Evolutionary conservation across 1,284 basidiomycete genomes (phyloP), one percentile per base, ranked within the genome.

Genomic region (Ceratobasidium sp.): DNA sequence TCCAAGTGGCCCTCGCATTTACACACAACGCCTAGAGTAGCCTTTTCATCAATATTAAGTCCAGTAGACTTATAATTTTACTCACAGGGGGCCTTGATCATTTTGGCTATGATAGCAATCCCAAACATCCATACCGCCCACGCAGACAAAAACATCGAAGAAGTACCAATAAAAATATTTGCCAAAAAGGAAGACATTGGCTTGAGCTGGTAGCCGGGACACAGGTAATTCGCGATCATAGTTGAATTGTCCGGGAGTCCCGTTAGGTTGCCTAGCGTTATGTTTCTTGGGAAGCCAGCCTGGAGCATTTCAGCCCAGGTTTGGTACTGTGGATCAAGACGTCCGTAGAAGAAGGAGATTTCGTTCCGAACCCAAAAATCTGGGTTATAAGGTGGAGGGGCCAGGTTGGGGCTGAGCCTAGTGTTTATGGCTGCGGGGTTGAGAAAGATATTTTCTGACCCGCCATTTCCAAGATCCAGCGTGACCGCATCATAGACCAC

Each of bases 151-250:
- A 57, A 58, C 66, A 69, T 69, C n/a, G 66, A 46, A 1, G 66
- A 50, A 8, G 66, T 69, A 23, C 41, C 66, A 16, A 69, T 21
- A 26, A 69, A 69, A 8, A 69, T 44, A 26, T 28, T 58, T 11
- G 43, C 16, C 26, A 69, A 57, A 11, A 69, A 47, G 21, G 66
- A 57, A 9, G 50, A 41, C 44, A 23, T 59, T 8, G 41, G 55
- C 28, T 49, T 47, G 18, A 58, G 67, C 14, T 59, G 55, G 26
- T 70, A 70, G 30, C 26, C 58, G 0, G 67, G 67, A 41, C 67
- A 70, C 32, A 70, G 43, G 26, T 59, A 70, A 21, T 59, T 70
- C 30, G 67, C 58, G 28, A 58, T 30, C 54, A 70, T 70, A n/a
- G 11, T 59, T 43, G 67, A 70, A 28, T 50, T 44, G 3, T 0